A percentile compares a stretch with the other conserved stretches of the same genome.
Conservation (phyloP, 495 filamentous ascomycete genomes). For the Sabuloglossum arenarium region DNA sequence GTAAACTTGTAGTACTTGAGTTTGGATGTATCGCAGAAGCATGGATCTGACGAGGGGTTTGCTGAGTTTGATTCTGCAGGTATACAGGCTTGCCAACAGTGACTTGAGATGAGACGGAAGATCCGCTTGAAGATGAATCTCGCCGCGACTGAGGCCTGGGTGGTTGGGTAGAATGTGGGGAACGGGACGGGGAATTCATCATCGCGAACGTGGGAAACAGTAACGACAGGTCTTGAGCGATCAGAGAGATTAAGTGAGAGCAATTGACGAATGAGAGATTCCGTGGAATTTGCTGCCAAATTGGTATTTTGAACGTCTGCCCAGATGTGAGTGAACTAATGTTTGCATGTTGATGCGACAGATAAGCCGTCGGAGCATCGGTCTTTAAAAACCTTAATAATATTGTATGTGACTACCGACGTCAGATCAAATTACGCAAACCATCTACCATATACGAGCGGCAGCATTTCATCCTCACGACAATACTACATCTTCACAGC, state of each 20-base stretch:
- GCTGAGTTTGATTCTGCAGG: neutral
- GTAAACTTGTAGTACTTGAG: neutral
- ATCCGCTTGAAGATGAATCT: slow-evolving; percentile 11
- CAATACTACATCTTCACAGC: neutral
- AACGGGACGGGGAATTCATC: neutral
- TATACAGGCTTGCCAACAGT: neutral
- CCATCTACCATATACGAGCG: no score
- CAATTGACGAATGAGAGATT: neutral
- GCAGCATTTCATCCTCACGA: no score
- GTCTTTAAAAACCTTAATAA: no score
- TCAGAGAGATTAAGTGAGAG: neutral
- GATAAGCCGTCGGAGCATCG: neutral
- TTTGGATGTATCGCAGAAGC: neutral
- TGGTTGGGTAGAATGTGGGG: neutral
- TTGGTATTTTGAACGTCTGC: neutral
- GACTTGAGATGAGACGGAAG: slow-evolving; percentile 10
- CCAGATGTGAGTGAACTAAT: neutral
- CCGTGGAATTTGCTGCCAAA: neutral
- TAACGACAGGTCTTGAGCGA: neutral
- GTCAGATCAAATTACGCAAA: no score
- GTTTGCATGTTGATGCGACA: neutral
- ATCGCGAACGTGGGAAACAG: neutral
- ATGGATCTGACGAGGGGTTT: neutral
- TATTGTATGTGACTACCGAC: no score
- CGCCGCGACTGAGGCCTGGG: slow-evolving; percentile 1